phyloP scores from a whole-genome alignment of 2,329 filamentous ascomycete species.

The Didymella sp. region DNA sequence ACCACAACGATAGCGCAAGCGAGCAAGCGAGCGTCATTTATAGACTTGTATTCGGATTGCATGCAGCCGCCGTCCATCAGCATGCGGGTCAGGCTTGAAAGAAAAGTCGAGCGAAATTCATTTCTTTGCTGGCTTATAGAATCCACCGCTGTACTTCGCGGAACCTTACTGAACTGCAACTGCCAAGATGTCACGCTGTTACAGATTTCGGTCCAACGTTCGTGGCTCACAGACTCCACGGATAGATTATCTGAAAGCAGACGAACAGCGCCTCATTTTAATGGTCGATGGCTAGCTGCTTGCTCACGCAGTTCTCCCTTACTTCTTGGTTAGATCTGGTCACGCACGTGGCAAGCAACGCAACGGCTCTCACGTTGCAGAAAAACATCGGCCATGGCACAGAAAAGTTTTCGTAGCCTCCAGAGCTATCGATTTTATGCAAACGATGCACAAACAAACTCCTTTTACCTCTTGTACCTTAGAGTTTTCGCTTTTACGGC shows the following conservation, averaged over 20 bases:
- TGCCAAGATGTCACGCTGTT: not conserved
- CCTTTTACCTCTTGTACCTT: too few species aligned
- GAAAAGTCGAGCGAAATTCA: slow-evolving; percentile 15
- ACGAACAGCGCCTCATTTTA: not conserved
- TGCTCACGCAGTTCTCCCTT: not conserved
- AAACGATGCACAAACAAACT: too few species aligned
- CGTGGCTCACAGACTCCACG: not conserved
- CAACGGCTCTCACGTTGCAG: too few species aligned
- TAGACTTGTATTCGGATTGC: slow-evolving; percentile 13
- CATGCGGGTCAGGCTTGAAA: slow-evolving; percentile 21
- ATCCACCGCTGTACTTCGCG: not conserved
- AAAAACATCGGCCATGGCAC: too few species aligned
- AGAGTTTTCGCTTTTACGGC: too few species aligned
- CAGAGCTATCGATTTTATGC: too few species aligned
- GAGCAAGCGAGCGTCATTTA: slow-evolving; percentile 8
- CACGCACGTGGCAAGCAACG: not conserved
- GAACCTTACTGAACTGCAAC: not conserved
- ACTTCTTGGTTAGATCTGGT: not conserved
- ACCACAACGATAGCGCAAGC: slow-evolving; percentile 29
- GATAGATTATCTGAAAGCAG: not conserved
- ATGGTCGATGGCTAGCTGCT: too few species aligned
- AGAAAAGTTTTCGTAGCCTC: too few species aligned
- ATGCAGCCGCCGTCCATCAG: slow-evolving; percentile 18
- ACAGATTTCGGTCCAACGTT: not conserved
- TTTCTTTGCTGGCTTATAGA: slow-evolving; percentile 8